phyloP scores from a whole-genome alignment of 1,139 yeast species.

The Geotrichum candidum region DNA sequence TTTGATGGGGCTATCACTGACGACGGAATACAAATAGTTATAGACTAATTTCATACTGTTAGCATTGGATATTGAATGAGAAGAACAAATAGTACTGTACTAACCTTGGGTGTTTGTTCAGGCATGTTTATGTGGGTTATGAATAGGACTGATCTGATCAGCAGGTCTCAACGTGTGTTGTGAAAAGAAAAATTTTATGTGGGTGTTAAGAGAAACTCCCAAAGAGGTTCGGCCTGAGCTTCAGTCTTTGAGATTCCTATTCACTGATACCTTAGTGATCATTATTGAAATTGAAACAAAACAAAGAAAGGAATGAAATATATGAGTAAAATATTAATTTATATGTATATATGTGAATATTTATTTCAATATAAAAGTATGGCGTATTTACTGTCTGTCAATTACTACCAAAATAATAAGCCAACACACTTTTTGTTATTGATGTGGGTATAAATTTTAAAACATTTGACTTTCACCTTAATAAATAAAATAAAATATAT shows the following conservation, averaged over 20 bases:
- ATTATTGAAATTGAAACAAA: not conserved
- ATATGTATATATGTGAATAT: not conserved
- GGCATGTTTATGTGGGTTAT: not conserved
- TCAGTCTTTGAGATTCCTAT: not conserved
- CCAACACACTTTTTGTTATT: too few species aligned
- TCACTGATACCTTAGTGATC: not conserved
- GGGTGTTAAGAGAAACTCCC: not conserved
- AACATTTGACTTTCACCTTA: too few species aligned
- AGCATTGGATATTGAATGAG: not conserved
- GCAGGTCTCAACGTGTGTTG: not conserved
- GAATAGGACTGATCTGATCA: not conserved
- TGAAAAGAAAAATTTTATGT: not conserved
- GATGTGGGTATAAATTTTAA: too few species aligned
- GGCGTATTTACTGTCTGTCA: not conserved
- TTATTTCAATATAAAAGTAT: too few species aligned
- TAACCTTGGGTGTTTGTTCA: not conserved
- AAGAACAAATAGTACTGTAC: not conserved
- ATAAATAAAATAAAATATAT: too few species aligned
- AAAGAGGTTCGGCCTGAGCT: not conserved
- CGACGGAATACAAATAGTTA: constrained; percentile 2
- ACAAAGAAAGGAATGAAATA: not conserved
- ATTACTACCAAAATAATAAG: too few species aligned
- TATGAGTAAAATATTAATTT: not conserved
- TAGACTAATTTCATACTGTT: not conserved
- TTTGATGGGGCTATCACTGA: not conserved